A percentile compares a stretch with the other conserved stretches of the same genome.
Evolutionary conservation across 192 early-diverging fungal genomes (phyloP).

Genomic region (Coemansia sp.): DNA sequence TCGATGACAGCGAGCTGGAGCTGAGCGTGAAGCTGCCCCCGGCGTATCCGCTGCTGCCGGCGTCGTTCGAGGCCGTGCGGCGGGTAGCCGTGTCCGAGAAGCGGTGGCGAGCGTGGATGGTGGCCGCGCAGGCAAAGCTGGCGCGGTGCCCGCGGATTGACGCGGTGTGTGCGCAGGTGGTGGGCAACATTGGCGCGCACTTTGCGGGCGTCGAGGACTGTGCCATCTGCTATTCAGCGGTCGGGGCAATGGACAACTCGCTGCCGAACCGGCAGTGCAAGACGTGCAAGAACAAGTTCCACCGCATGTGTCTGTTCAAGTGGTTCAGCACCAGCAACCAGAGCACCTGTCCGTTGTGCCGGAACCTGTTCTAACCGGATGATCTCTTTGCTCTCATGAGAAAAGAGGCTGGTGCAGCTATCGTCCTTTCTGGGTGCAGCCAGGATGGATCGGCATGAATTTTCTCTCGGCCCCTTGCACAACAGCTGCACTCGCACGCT

Average conservation of each 20-base stretch:
- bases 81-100: constrained; percentile 50
- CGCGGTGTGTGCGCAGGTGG: constrained; percentile 72
- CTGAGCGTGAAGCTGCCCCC: constrained; percentile 44
- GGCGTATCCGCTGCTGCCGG: constrained; percentile 45
- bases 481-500: too few relatives aligned
- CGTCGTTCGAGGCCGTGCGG: constrained; percentile 33
- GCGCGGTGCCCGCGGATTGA: constrained; percentile 76
- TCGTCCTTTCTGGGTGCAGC: too few relatives aligned
- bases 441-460: too few relatives aligned
- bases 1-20: constrained; percentile 50
- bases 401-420: too few relatives aligned
- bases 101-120: constrained; percentile 54
- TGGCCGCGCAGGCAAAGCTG: constrained; percentile 50
- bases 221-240: constrained; percentile 95
- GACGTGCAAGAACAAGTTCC: constrained; percentile 95
- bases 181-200: constrained; percentile 83
- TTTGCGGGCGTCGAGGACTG: constrained; percentile 98
- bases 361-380: constrained; percentile 54
- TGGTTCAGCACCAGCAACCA: constrained; percentile 70
- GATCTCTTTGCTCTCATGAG: neutral
- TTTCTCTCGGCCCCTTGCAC: neutral
- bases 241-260: constrained; percentile 79
- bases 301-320: constrained; percentile 90
- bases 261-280: constrained; percentile 85
- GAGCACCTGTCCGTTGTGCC: constrained; percentile 69